A percentile compares a stretch with the other conserved stretches of the same genome.
Evolutionary conservation across 2,329 filamentous ascomycete genomes (phyloP).

Genomic region (Endothia cerciana): DNA sequence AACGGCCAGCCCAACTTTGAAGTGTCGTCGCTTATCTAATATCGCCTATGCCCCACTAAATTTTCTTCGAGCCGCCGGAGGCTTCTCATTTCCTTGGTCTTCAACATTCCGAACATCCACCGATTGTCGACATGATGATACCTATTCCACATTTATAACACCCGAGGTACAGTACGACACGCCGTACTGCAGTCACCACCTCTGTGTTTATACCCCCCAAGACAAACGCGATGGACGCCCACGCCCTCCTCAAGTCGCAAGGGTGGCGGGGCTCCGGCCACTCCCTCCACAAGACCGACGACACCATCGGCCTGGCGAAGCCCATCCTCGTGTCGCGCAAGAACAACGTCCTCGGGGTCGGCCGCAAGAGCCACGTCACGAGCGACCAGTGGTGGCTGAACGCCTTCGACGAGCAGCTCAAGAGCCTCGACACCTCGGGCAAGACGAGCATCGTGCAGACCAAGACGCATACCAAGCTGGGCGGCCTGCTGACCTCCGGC

Average conservation of each 20-base stretch:
- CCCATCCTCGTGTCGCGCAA: slow-evolving; percentile 85
- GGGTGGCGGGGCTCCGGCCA: slow-evolving; percentile 91
- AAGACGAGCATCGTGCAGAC: slow-evolving; percentile 61
- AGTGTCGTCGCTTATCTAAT: slow-evolving; percentile 14
- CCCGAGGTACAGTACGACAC: slow-evolving; percentile 7
- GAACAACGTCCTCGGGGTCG: slow-evolving; percentile 78
- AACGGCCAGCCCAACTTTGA: neutral
- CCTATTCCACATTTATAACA: neutral
- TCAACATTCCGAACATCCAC: neutral
- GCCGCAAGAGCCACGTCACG: slow-evolving; percentile 69
- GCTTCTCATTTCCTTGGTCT: slow-evolving; percentile 1
- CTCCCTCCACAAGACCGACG: slow-evolving; percentile 76
- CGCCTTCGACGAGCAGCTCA: slow-evolving; percentile 88
- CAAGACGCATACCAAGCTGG: slow-evolving; percentile 50
- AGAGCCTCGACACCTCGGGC: slow-evolving; percentile 71
- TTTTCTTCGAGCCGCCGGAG: slow-evolving; percentile 17
- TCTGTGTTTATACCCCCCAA: neutral
- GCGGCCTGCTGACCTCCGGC: slow-evolving; percentile 56
- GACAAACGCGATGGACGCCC: slow-evolving; percentile 70
- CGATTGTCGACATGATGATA: slow-evolving; percentile 17
- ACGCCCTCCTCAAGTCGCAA: slow-evolving; percentile 79
- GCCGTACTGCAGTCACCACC: slow-evolving; percentile 3
- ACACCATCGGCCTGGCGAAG: slow-evolving; percentile 76
- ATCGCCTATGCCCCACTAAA: slow-evolving; percentile 15
- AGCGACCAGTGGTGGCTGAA: slow-evolving; percentile 96